Percentiles rank a stretch among this genome's conserved stretches.
phyloP scores from a whole-genome alignment of 805 yeast species.

The Hanseniaspora lindneri region DNA sequence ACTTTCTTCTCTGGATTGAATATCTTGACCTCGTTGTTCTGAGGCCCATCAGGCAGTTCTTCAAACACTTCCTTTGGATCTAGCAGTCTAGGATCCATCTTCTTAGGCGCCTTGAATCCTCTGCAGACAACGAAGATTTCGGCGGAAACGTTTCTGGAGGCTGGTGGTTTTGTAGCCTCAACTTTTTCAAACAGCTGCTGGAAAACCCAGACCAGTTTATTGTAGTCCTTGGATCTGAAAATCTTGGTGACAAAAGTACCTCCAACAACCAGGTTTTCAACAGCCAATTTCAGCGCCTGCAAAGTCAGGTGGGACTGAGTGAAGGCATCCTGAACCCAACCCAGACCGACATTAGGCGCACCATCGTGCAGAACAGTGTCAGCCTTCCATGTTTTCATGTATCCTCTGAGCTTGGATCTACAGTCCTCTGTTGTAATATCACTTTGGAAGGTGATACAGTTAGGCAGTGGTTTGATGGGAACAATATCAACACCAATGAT shows the following conservation, averaged over 20 bases:
- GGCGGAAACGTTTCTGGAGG: conserved; percentile 97
- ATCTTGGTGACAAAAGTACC: conserved; percentile 95
- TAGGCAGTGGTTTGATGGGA: conserved; percentile 92
- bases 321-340: conserved; percentile 99
- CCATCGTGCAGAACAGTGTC: conserved; percentile 98
- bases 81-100: conserved; percentile 78
- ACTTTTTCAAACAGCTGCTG: conserved; percentile 91
- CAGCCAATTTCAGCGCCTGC: conserved; percentile 88
- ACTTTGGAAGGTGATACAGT: conserved; percentile 84
- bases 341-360: conserved; percentile 98
- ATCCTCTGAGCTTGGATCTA: conserved; percentile 84
- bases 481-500: conserved; percentile 98
- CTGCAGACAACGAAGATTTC: conserved; percentile 96
- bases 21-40: conserved; percentile 79
- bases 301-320: conserved; percentile 92
- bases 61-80: conserved; percentile 92
- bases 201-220: conserved; percentile 94
- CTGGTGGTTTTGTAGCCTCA: conserved; percentile 98
- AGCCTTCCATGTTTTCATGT: conserved; percentile 97
- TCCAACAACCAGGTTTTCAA: conserved; percentile 77
- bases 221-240: conserved; percentile 97
- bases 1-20: conserved; percentile 87
- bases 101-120: conserved; percentile 92
- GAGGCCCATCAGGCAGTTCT: conserved; percentile 65
- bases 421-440: conserved; percentile 98